A percentile compares a stretch with the other conserved stretches of the same genome.
These are phyloP conservation scores for Calonectria pseudoturangicola DNA, from an alignment of 2,329 filamentous ascomycete genomes.

Conservation along the genomic window DNA sequence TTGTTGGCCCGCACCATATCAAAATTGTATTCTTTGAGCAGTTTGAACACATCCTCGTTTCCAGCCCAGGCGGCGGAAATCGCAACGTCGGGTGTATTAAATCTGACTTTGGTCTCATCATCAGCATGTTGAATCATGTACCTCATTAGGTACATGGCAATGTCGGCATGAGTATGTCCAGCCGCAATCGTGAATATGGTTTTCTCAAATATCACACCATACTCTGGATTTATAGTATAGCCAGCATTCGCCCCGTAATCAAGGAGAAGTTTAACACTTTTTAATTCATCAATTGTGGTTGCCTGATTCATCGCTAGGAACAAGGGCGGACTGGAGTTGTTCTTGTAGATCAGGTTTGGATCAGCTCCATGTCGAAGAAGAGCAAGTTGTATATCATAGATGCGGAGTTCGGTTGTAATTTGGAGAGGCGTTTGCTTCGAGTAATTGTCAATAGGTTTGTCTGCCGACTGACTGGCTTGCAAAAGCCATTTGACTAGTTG, in stretches of 20 bases:
- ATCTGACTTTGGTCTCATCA: slow-evolving; percentile 1
- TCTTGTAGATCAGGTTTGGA: not conserved
- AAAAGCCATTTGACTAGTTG: not conserved
- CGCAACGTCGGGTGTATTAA: not conserved
- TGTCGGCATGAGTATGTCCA: not conserved
- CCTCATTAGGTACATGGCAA: not conserved
- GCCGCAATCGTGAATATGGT: not conserved
- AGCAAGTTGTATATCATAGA: not conserved
- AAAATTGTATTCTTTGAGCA: not conserved
- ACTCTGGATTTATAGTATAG: not conserved
- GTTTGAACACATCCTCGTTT: not conserved
- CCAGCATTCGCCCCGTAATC: not conserved
- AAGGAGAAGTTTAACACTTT: not conserved
- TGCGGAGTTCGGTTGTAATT: not conserved
- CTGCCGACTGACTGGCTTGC: not conserved
- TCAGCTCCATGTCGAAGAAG: not conserved
- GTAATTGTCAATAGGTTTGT: no score
- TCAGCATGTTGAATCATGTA: not conserved
- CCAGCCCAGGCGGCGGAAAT: not conserved
- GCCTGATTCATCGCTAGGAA: not conserved
- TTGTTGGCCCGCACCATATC: not conserved
- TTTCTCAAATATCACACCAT: not conserved
- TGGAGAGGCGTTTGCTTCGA: not conserved
- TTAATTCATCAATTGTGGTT: not conserved
- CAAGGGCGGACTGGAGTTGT: not conserved